Base-by-base conservation (phyloP, 2,329 filamentous ascomycete species). In the Achaetomium macrosporum region DNA sequence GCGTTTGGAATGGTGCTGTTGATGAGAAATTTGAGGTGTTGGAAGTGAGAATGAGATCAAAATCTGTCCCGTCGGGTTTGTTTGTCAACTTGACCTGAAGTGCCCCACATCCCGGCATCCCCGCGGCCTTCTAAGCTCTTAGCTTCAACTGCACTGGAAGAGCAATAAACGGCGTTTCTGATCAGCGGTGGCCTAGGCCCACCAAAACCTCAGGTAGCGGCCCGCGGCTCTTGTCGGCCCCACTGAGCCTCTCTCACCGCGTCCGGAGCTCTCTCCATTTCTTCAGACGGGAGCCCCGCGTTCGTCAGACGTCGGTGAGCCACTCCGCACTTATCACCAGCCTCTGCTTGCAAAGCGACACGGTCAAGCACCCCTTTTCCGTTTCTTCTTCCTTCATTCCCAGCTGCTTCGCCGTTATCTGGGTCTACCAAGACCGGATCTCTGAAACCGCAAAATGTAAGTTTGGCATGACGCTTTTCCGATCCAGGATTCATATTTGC, bases 181-280 rank as follows among this genome's bases (percentile, higher is more conserved):
- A 25, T 12, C 33, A 17, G 47, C 44, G 29, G 41, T n/a, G 41
- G 48, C 45, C 36, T 33, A 45, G 49, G 39, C 49, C 53, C 49
- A 49, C 49, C 46, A 44, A 49, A 4, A 1, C 20, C 42, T 35
- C 42, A 29, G 36, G 15, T 48, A 50, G 50, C 55, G 49, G 54
- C 55, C 55, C 50, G 52, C 53, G 50, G 54, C 57, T 51, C 50
- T 44, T 49, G 10, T 35, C 10, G 35, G 11, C n/a, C 48, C 36
- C 45, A 17, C 29, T 31, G 33, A 33, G 45, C 47, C 41, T 51
- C 37, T 51, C 31, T 44, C 50, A 51, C 46, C n/a, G 20, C 12
- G 25, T 37, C 20, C 8, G 36, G 39, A 43, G 44, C 39, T 25
- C 40, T 40, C 41, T 50, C 47, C 41, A 43, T 33, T 35, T 49